Conservation (phyloP, 2,329 filamentous ascomycete genomes). For the Tolypocladium sp. region DNA sequence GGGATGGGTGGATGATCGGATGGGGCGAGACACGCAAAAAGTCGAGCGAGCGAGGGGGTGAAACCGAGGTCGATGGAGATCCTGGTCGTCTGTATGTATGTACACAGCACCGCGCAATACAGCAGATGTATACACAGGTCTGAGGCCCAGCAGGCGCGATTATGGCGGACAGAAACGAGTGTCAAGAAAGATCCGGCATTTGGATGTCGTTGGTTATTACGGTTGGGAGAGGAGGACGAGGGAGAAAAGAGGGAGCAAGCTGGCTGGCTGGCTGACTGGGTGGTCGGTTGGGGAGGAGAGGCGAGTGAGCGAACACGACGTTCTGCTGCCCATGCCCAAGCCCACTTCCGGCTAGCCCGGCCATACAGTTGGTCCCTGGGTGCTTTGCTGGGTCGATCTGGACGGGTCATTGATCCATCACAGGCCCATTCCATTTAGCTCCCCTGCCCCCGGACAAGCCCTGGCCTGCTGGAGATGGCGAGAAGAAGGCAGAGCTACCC, state of each 20-base stretch:
- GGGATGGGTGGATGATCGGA: not conserved
- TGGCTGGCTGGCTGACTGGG: not conserved
- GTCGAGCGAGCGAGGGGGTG: slow-evolving; percentile 2
- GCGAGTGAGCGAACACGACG: not conserved
- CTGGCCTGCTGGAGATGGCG: not conserved
- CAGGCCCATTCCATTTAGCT: not conserved
- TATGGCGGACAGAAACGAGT: not conserved
- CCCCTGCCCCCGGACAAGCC: not conserved
- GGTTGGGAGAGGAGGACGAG: not conserved
- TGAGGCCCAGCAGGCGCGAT: not conserved
- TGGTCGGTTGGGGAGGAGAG: not conserved
- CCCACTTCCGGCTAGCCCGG: slow-evolving; percentile 1
- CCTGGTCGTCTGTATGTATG: not conserved
- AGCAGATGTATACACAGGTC: not conserved
- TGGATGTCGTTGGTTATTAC: not conserved
- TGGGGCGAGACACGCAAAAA: not conserved
- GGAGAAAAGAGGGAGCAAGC: not conserved
- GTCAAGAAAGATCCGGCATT: not conserved
- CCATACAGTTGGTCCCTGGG: slow-evolving; percentile 1
- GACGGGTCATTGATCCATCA: not conserved
- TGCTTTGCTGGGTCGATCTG: slow-evolving; percentile 3
- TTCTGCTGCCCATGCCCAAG: not conserved
- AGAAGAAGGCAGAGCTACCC: not conserved
- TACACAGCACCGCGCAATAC: not conserved
- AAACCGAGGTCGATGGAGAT: slow-evolving; percentile 3